Conservation (phyloP, 2,329 filamentous ascomycete species). For the Fusarium nodosum region DNA sequence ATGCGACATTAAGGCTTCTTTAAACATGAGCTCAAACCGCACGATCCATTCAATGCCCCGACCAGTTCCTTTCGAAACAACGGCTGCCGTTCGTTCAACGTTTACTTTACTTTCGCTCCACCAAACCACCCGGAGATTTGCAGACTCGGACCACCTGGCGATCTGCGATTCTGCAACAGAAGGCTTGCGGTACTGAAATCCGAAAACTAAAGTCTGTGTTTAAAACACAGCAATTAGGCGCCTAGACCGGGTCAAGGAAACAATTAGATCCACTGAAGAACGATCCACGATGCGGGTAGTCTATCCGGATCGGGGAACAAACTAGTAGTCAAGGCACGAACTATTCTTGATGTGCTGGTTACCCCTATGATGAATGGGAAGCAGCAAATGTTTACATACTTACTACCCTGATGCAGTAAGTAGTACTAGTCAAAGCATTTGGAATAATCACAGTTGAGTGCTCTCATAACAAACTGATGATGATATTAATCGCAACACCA, state of each 20-base stretch:
- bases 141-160: conserved; percentile 23
- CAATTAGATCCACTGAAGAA: conserved; percentile 1
- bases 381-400: neutral
- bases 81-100: conserved; percentile 7
- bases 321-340: neutral
- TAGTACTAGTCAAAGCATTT: neutral
- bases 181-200: conserved; percentile 1
- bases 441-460: neutral
- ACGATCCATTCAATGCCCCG: conserved; percentile 17
- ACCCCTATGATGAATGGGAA: neutral
- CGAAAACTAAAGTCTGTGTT: neutral
- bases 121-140: neutral
- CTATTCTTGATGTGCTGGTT: neutral
- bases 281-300: conserved; percentile 15
- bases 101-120: conserved; percentile 4
- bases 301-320: conserved; percentile 1
- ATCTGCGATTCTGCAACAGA: conserved; percentile 15
- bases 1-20: conserved; percentile 6
- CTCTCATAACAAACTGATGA: neutral
- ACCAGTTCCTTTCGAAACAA: conserved; percentile 23
- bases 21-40: conserved; percentile 13
- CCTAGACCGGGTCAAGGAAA: neutral
- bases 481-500: neutral
- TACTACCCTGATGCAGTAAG: too few relatives aligned
- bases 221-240: neutral